phyloP scores from a whole-genome alignment of 805 yeast species.

The Saccharomycopsis vini region DNA sequence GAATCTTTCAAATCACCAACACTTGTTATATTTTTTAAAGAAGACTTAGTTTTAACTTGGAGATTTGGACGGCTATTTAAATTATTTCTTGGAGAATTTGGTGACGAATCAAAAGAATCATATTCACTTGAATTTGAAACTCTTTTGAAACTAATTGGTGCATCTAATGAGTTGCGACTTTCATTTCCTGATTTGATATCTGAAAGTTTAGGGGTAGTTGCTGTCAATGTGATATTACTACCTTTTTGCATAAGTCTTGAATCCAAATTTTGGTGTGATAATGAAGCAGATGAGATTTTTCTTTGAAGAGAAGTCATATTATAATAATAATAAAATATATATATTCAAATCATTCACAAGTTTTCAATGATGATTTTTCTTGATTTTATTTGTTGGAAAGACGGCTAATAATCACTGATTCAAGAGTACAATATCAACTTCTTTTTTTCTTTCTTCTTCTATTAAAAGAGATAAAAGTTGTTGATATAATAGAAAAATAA shows the following conservation, averaged over 20 bases:
- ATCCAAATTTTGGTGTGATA: constrained; percentile 14
- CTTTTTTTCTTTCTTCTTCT: too few relatives aligned
- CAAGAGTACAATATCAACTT: too few relatives aligned
- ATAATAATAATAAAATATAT: too few relatives aligned
- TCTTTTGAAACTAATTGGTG: constrained; percentile 34
- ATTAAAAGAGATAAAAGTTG: too few relatives aligned
- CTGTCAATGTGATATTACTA: constrained; percentile 10
- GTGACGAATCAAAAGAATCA: constrained; percentile 17
- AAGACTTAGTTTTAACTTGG: constrained; percentile 11
- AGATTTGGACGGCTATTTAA: not conserved
- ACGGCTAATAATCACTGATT: too few relatives aligned
- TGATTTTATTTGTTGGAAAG: too few relatives aligned
- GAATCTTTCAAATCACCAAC: constrained; percentile 24
- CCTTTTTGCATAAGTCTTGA: constrained; percentile 13
- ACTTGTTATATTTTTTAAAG: constrained; percentile 18
- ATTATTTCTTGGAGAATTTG: constrained; percentile 6
- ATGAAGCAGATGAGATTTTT: too few relatives aligned
- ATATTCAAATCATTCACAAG: too few relatives aligned
- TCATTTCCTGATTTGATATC: constrained; percentile 6
- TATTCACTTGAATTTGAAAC: constrained; percentile 29
- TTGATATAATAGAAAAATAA: too few relatives aligned
- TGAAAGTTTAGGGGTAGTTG: constrained; percentile 9
- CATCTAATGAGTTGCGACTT: constrained; percentile 26
- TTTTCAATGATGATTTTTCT: not conserved
- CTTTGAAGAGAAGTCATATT: not conserved